Percentiles rank a stretch among this genome's conserved stretches.
Evolutionary conservation across 2,329 filamentous ascomycete species (phyloP).

Genomic region (Spiromastix sp.): DNA sequence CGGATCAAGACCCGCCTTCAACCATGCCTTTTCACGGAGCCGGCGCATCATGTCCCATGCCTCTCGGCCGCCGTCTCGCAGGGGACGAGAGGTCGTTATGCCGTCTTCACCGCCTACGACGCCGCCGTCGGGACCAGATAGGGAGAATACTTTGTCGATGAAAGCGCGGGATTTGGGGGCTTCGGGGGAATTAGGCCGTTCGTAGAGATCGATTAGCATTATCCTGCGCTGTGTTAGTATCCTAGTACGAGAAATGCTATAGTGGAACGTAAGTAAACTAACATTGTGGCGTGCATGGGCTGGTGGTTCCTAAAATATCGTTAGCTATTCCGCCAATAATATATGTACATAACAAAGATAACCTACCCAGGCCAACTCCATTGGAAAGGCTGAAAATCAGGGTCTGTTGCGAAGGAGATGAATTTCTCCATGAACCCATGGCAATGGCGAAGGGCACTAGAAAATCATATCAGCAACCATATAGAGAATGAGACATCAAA

Average conservation of each 20-base stretch:
- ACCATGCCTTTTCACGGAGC: constrained; percentile 38
- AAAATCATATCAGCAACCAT: constrained; percentile 9
- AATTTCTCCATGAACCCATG: constrained; percentile 41
- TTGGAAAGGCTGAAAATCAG: constrained; percentile 38
- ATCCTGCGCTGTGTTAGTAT: constrained; percentile 24
- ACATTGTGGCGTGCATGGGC: constrained; percentile 36
- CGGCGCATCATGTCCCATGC: constrained; percentile 40
- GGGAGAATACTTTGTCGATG: constrained; percentile 36
- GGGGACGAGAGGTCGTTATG: constrained; percentile 31
- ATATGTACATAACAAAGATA: not conserved
- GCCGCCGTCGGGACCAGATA: constrained; percentile 35
- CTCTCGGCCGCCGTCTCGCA: constrained; percentile 38
- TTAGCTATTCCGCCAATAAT: constrained; percentile 10
- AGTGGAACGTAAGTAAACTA: constrained; percentile 6
- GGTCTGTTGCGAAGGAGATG: constrained; percentile 35
- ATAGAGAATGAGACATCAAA: not conserved
- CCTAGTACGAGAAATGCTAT: not conserved
- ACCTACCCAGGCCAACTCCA: constrained; percentile 38
- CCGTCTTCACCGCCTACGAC: constrained; percentile 38
- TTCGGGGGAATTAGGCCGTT: constrained; percentile 35
- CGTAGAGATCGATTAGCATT: constrained; percentile 39
- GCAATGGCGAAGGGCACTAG: constrained; percentile 35
- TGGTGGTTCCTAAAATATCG: constrained; percentile 25
- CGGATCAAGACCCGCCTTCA: constrained; percentile 38
- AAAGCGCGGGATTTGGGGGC: constrained; percentile 35